phyloP scores from a whole-genome alignment of 768 basidiomycete genomes.

The Lactifluus echinatus region DNA sequence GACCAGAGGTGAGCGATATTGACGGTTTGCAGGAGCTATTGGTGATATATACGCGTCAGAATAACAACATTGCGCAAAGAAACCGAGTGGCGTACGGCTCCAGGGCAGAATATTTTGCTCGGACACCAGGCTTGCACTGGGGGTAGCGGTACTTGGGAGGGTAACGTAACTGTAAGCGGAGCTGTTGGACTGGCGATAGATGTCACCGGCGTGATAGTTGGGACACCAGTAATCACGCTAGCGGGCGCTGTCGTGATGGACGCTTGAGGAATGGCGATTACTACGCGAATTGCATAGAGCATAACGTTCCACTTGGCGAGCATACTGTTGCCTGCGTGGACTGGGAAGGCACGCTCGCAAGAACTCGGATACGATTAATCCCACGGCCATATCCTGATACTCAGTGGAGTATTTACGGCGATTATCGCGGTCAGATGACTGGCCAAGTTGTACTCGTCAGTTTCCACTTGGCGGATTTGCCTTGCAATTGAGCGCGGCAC shows the following conservation, averaged over 20 bases:
- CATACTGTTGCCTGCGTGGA: constrained; percentile 25
- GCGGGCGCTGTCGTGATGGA: constrained; percentile 16
- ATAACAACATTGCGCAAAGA: not conserved
- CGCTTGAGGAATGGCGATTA: constrained; percentile 13
- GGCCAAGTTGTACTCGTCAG: not conserved
- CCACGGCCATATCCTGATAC: not conserved
- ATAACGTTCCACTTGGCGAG: constrained; percentile 22
- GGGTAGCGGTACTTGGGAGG: constrained; percentile 56
- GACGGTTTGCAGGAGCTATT: constrained; percentile 74
- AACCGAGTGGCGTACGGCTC: constrained; percentile 42
- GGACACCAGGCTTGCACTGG: constrained; percentile 72
- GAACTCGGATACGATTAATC: too few species aligned
- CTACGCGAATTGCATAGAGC: not conserved
- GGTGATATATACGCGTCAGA: constrained; percentile 2
- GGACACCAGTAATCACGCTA: constrained; percentile 16
- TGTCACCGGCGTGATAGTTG: constrained; percentile 44
- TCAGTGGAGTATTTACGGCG: not conserved
- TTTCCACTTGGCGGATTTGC: too few species aligned
- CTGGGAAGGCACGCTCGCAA: not conserved
- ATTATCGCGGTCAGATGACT: not conserved
- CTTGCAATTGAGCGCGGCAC: too few species aligned
- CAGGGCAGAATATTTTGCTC: constrained; percentile 72
- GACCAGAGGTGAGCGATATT: constrained; percentile 65
- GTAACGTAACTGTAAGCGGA: constrained; percentile 42
- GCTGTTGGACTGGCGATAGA: constrained; percentile 57